Base-by-base conservation (phyloP, 2,329 filamentous ascomycete species). In the Fusarium protoensiforme region DNA sequence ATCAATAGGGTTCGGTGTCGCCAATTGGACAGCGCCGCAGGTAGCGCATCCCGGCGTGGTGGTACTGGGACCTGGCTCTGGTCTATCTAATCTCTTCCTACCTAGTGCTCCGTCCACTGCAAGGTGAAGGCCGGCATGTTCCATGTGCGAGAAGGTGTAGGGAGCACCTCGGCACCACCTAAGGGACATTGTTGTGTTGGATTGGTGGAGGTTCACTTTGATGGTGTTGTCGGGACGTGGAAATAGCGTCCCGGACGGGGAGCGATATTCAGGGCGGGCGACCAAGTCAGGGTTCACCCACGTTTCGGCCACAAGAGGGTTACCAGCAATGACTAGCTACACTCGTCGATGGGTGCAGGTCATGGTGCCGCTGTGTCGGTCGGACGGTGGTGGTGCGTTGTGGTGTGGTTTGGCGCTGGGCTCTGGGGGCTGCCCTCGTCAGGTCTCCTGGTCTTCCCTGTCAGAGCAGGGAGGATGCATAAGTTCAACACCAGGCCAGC, bases 351-450 rank as follows among this genome's bases (percentile, higher is more conserved):
- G 62, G 46, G 46, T 64, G 57, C 64, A 73, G 62, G 33, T 54
- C 61, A 41, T 64, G 62, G 43, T 41, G 63, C 67, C 67, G 70
- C 63, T 64, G 69, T 65, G 72, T 77, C 74, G 67, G 71, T 77
- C 74, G 67, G 71, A 77, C 67, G 75, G 70, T 73, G 57, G 70
- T 77, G 75, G 75, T 77, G 75, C 72, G 75, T 61, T 61, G 71
- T 77, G 75, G 75, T 77, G 74, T 77, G 75, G 73, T 78, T 71
- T 68, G 61, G 48, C 59, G 59, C 57, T 68, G 62, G 62, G 61
- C 61, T 48, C 58, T 66, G 57, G 67, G 67, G 51, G 60, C 48
- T 29, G 64, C 39, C 67, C 66, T 74, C 61, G 20, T 61, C 64
- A 58, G 61, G 62, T 71, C 60, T 64, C 67, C 71, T 67, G 46